Base-by-base conservation (phyloP, 1,284 basidiomycete genomes). In the Malassezia sympodialis region DNA sequence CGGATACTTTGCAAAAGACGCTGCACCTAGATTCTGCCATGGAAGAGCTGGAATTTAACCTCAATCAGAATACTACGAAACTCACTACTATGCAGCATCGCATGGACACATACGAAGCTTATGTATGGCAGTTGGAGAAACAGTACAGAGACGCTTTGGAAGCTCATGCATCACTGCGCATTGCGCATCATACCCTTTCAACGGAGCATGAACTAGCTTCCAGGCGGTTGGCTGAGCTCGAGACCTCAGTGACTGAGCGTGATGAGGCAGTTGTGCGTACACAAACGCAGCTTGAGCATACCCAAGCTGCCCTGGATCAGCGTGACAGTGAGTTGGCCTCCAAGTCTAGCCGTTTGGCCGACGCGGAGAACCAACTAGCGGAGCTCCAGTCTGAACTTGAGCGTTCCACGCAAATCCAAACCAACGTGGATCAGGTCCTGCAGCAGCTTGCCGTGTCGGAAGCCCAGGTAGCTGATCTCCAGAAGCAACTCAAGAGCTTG, bases 311-410 rank as follows among this genome's bases (percentile, higher is more conserved):
- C 4, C n/a, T 43, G 2, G 23, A 24, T 3, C 23, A 26, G 41
- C 12, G 24, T 3, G 41, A 43, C 7, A 28, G 10, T 17, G 46
- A 49, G 8, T 23, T 37, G 6, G 14, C 11, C n/a, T 14, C n/a
- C 15, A 34, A 41, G 21, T 23, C n/a, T 12, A 42, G 28, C 11
- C 46, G 41, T 4, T 17, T 49, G 3, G 27, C 21, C 17, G 42
- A 46, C 6, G 28, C 48, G 3, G 47, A 62, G 23, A 26, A n/a
- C 6, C 27, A 50, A 8, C 45, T 65, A 8, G 21, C 30, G n/a
- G 35, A 48, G 28, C 49, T 56, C n/a, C 44, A 32, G 30, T 37
- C 28, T 4, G 49, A 52, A 5, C 8, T 62, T 6, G 59, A 61
- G n/a, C 57, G 54, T 21, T 40, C 46, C n/a, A 40, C 15, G n/a